phyloP scores from a whole-genome alignment of 192 early-diverging fungal genomes.

The Backusella mclennaniae region DNA sequence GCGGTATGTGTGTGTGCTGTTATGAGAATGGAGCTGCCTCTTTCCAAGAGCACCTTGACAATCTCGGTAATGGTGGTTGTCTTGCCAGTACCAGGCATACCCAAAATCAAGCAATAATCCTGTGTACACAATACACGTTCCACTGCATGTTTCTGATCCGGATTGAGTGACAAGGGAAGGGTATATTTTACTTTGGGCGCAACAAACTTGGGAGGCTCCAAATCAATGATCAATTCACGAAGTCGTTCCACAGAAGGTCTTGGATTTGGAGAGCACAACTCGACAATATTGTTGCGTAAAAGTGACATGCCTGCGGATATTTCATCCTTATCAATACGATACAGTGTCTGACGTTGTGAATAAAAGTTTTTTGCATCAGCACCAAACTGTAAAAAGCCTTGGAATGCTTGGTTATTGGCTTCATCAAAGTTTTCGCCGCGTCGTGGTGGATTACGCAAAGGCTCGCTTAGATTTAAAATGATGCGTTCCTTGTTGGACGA shows the following conservation, averaged over 20 bases:
- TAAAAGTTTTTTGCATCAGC: slow-evolving; percentile 35
- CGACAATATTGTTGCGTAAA: slow-evolving; percentile 74
- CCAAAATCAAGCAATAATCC: slow-evolving; percentile 90
- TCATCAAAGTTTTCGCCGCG: slow-evolving; percentile 52
- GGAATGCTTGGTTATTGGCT: slow-evolving; percentile 56
- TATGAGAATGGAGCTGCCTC: slow-evolving; percentile 77
- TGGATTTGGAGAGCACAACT: slow-evolving; percentile 44
- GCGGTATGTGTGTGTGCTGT: slow-evolving; percentile 92
- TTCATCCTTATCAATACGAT: slow-evolving; percentile 87
- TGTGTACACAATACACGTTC: slow-evolving; percentile 69
- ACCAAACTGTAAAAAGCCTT: slow-evolving; percentile 26
- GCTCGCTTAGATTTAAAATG: slow-evolving; percentile 3
- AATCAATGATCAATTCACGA: slow-evolving; percentile 73
- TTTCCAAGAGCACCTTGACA: slow-evolving; percentile 61
- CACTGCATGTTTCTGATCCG: slow-evolving; percentile 68
- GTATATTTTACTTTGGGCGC: not conserved
- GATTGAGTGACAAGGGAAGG: slow-evolving; percentile 53
- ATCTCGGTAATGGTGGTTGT: slow-evolving; percentile 85
- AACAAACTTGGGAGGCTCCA: slow-evolving; percentile 65
- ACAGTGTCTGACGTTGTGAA: slow-evolving; percentile 26
- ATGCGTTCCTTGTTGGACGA: slow-evolving; percentile 43
- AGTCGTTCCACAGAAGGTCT: slow-evolving; percentile 48
- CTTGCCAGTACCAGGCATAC: slow-evolving; percentile 98
- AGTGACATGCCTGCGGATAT: slow-evolving; percentile 63
- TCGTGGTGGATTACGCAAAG: slow-evolving; percentile 19